A percentile compares a stretch with the other conserved stretches of the same genome.
Conservation (phyloP, 805 yeast species). For the Hanseniaspora opuntiae region DNA sequence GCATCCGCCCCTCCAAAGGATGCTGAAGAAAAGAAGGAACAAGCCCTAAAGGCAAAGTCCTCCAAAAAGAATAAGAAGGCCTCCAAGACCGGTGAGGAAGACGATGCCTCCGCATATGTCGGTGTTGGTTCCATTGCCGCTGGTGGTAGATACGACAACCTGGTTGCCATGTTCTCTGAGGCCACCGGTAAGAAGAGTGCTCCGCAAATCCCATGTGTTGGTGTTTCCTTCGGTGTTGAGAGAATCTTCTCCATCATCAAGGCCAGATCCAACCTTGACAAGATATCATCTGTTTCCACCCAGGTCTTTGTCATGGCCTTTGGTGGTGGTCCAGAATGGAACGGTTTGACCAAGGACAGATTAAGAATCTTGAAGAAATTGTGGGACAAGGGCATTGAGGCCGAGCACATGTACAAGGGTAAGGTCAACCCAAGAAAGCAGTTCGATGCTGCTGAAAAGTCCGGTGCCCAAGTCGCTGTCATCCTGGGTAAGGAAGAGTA, state of each 20-base stretch:
- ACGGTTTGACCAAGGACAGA: slow-evolving; percentile 81
- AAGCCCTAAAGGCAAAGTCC: slow-evolving; percentile 24
- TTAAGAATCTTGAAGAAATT: slow-evolving; percentile 70
- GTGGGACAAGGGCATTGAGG: slow-evolving; percentile 80
- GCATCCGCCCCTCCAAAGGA: slow-evolving; percentile 91
- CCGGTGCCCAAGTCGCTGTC: slow-evolving; percentile 81
- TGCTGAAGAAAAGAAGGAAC: slow-evolving; percentile 53
- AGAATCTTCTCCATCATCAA: slow-evolving; percentile 81
- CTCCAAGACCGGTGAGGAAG: slow-evolving; percentile 35
- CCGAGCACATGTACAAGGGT: slow-evolving; percentile 83
- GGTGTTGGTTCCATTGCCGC: slow-evolving; percentile 98
- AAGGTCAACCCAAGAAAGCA: slow-evolving; percentile 93
- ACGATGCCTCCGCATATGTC: slow-evolving; percentile 89
- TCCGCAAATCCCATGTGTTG: slow-evolving; percentile 85
- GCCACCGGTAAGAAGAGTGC: slow-evolving; percentile 62
- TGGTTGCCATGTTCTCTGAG: slow-evolving; percentile 88
- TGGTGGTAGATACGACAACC: slow-evolving; percentile 94
- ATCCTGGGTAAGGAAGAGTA: slow-evolving; percentile 92
- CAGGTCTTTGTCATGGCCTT: slow-evolving; percentile 95
- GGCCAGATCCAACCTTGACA: slow-evolving; percentile 51
- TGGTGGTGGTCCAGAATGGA: slow-evolving; percentile 96
- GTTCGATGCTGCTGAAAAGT: slow-evolving; percentile 92
- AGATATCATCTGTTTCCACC: slow-evolving; percentile 71
- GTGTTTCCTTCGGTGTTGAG: slow-evolving; percentile 93
- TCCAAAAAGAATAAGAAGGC: slow-evolving; percentile 12